A percentile compares a stretch with the other conserved stretches of the same genome.
Conservation (phyloP, 768 basidiomycete genomes). For the Auricularia sp. region DNA sequence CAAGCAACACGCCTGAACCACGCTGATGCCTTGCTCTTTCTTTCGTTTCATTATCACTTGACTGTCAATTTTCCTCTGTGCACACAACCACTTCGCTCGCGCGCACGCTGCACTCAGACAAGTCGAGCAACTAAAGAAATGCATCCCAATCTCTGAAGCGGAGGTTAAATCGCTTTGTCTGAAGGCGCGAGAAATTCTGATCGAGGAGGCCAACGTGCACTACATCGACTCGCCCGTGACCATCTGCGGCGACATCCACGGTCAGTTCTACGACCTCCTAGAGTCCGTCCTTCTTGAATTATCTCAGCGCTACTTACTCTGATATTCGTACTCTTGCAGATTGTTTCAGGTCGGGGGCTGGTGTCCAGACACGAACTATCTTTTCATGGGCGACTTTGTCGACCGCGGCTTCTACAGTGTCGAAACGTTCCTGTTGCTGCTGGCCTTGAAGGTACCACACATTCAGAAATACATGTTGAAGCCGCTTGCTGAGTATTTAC, state of each 20-base stretch:
- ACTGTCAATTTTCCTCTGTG: too few relatives aligned
- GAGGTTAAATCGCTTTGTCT: conserved; percentile 92
- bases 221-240: conserved; percentile 93
- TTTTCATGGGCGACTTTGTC: conserved; percentile 98
- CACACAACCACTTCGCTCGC: too few relatives aligned
- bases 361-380: conserved; percentile 89
- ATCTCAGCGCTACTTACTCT: conserved; percentile 71
- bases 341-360: conserved; percentile 85
- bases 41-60: too few relatives aligned
- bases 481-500: neutral
- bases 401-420: conserved; percentile 96
- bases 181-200: conserved; percentile 91
- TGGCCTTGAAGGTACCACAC: conserved; percentile 66
- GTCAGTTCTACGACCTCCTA: conserved; percentile 35
- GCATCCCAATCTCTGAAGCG: conserved; percentile 91
- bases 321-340: conserved; percentile 92
- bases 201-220: conserved; percentile 97
- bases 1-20: neutral
- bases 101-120: conserved; percentile 42
- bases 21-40: too few relatives aligned
- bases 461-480: neutral
- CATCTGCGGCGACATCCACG: conserved; percentile 32
- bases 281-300: conserved; percentile 24
- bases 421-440: conserved; percentile 88
- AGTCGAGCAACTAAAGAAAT: conserved; percentile 86